Evolutionary conservation across 768 basidiomycete genomes (phyloP), one percentile per base, ranked within the genome.

Genomic region (Pleurotus platypus): DNA sequence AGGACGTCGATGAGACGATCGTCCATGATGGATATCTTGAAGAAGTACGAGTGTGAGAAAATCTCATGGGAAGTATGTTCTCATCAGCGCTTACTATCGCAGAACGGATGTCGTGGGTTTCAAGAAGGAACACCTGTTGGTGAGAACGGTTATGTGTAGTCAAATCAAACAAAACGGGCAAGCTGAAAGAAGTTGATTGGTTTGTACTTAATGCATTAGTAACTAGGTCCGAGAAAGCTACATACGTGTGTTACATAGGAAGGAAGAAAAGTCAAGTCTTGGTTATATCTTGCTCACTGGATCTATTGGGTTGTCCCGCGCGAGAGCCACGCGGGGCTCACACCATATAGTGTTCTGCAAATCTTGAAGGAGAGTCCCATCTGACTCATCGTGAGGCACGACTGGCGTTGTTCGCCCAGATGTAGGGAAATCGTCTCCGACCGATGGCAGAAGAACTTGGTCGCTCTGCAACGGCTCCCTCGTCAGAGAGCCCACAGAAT

Each of bases 1-100:
- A 94, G 75, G 48, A 84, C 74, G 62, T 75, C 75, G 58, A 92
- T 77, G 56, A 90, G 69, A 62, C 85, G 82, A 70, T 90, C 90
- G 60, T 83, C 75, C 55, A 56, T 55, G 57, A 67, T 61, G 57
- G 67, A 72, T 63, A 69, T 66, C 50, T 35, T 40, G 40, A 42
- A 24, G 42, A 26, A 30, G 20, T 48, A 35, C 30, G 9, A 55
- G 20, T 56, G 57, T 62, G 60, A 37, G 61, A 60, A 61, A 47
- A 24, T 35, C 30, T 35, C 30, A 35, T 8, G n/a, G 47, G 11
- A 26, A 16, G 27, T 57, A n/a, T 16, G 43, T 55, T 55, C 27
- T 37, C 49, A 51, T 51, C 27, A 16, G n/a, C 26, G 49, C 13
- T n/a, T 35, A 35, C 30, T 35, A 35, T 35, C 30, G 30, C 30